A percentile compares a stretch with the other conserved stretches of the same genome.
Conservation (phyloP, 1,284 basidiomycete genomes). For the Austroboletus niveus region DNA sequence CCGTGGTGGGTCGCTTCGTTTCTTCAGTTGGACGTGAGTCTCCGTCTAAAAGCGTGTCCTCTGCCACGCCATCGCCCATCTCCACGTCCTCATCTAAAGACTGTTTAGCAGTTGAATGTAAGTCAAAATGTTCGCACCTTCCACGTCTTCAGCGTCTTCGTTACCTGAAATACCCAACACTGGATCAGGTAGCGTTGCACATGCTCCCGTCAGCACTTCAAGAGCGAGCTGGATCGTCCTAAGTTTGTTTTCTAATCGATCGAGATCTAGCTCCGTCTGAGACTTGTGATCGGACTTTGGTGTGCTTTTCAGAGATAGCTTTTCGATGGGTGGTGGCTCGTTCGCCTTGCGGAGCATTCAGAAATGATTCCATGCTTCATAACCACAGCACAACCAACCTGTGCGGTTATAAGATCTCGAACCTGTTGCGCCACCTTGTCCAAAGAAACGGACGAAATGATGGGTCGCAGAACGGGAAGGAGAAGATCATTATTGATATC, state of each 20-base stretch:
- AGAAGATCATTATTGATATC: conserved; percentile 74
- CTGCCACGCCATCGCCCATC: conserved; percentile 38
- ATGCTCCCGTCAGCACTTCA: conserved; percentile 84
- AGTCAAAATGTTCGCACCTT: conserved; percentile 22
- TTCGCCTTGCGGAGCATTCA: conserved; percentile 34
- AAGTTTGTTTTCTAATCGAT: conserved; percentile 70
- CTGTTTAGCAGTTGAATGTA: background rate
- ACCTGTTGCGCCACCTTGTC: conserved; percentile 51
- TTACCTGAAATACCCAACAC: conserved; percentile 35
- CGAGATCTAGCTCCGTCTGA: conserved; percentile 64
- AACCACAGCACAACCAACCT: conserved; percentile 39
- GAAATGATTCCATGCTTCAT: background rate
- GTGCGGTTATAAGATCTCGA: conserved; percentile 51
- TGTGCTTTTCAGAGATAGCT: conserved; percentile 54
- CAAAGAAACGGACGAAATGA: conserved; percentile 65
- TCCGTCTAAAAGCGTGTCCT: conserved; percentile 33
- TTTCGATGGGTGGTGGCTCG: conserved; percentile 52
- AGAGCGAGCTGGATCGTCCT: conserved; percentile 76
- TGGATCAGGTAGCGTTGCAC: conserved; percentile 83
- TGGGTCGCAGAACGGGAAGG: conserved; percentile 69
- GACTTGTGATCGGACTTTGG: conserved; percentile 76
- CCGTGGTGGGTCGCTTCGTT: conserved; percentile 26
- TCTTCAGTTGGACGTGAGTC: conserved; percentile 16
- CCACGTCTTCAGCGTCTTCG: conserved; percentile 41
- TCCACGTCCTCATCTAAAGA: conserved; percentile 23